These are phyloP conservation scores for Dryas drummondii DNA, from an alignment of 306 rosid species.

Conservation along the genomic window DNA sequence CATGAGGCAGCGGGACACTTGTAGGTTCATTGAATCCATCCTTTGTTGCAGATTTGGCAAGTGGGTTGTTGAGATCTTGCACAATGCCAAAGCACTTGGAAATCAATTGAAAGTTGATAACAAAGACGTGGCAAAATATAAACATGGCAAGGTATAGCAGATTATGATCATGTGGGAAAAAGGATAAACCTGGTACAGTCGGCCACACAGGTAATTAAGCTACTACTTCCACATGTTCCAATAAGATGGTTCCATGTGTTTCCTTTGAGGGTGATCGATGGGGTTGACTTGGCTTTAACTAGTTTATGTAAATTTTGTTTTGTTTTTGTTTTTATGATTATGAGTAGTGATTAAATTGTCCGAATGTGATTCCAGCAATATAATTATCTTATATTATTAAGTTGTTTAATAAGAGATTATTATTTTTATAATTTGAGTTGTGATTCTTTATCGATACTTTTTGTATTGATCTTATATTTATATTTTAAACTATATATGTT, in stretches of 20 bases:
- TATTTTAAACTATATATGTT: too few species aligned
- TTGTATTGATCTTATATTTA: too few species aligned
- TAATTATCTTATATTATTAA: too few species aligned
- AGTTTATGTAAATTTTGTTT: too few species aligned
- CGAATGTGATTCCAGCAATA: too few species aligned
- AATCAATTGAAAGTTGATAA: background rate
- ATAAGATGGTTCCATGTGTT: conserved; percentile 31
- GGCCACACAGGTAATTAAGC: conserved; percentile 43
- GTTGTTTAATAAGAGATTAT: too few species aligned
- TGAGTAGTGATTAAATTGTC: too few species aligned
- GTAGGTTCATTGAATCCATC: conserved; percentile 8
- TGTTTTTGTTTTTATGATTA: too few species aligned
- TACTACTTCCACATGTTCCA: conserved; percentile 49
- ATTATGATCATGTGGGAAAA: background rate
- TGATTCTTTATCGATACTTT: too few species aligned
- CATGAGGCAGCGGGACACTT: conserved; percentile 8
- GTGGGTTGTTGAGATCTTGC: conserved; percentile 14
- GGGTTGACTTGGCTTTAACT: background rate
- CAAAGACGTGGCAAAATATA: conserved; percentile 34
- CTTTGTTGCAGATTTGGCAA: background rate
- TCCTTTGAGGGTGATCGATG: background rate
- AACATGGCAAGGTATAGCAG: conserved; percentile 22
- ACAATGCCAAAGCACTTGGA: background rate
- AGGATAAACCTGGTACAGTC: conserved; percentile 25
- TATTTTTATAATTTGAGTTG: too few species aligned